Base-by-base conservation (phyloP, 768 basidiomycete species). In the Boletellus ananiceps region DNA sequence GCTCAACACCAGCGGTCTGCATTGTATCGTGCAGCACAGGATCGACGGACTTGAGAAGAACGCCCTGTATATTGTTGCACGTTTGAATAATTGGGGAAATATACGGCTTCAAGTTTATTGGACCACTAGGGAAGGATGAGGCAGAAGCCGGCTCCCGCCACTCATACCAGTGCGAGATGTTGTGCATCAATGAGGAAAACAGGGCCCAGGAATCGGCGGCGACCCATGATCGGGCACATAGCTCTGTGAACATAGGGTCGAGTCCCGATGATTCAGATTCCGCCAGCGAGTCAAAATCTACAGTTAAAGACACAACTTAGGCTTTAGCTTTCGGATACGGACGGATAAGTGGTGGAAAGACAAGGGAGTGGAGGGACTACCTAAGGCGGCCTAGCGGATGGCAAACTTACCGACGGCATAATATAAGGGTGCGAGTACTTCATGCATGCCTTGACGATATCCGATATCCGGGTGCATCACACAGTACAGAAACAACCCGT, bases 381-480 rank as follows among this genome's bases (percentile, higher is more conserved):
- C 46, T 35, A 44, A 31, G 33, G 18, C 32, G 40, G 41, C 37
- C 23, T 29, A 31, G 40, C 18, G 31, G 16, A 16, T 37, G 12
- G 41, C 27, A 37, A 29, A 58, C 68, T 52, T 57, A 68, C 68
- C 68, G 44, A 64, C 45, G 41, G 85, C 85, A 60, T 88, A 82
- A 58, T 90, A 89, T 25, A 97, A 66, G 0, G 91, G 86, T 4
- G 94, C 96, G 18, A 97, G 78, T 8, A 98, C 71, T 63, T 99
- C 96, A 61, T 99, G 96, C 96, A 99, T 98, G 46, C 96, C 95
- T 75, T 99, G 96, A 27, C 96, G 81, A 64, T 99, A 99, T 18
- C 93, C 93, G 18, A 95, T 80, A 35, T 84, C 76, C 1, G 89
- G 82, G 63, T 94, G 82, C 62, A 82, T 79, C 35, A 81, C 75